phyloP scores from a whole-genome alignment of 1,284 basidiomycete species.

The Fomitopsis pinicola region DNA sequence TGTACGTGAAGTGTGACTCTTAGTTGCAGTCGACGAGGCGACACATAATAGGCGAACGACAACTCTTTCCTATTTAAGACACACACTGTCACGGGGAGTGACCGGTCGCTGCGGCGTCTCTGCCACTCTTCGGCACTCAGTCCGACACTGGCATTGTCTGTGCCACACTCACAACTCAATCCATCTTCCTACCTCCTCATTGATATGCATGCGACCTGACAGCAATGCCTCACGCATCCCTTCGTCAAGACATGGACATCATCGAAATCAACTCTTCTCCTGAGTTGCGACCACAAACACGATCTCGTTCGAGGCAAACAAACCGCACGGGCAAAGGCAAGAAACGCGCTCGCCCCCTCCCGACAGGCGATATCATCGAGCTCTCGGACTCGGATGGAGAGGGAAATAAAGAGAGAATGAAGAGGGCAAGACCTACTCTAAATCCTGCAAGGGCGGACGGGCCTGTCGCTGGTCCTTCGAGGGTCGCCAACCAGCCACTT shows the following conservation, averaged over 20 bases:
- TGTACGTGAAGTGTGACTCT: no score
- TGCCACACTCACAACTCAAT: neutral
- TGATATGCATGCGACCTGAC: neutral
- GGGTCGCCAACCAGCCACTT: neutral
- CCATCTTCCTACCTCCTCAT: neutral
- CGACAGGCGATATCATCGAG: constrained; percentile 15
- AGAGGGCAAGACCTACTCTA: neutral
- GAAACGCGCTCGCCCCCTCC: neutral
- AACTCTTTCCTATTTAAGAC: neutral
- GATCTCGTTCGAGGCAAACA: neutral
- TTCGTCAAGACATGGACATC: neutral
- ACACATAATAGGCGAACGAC: neutral
- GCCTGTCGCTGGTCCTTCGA: neutral
- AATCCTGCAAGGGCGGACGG: neutral
- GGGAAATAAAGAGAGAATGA: neutral
- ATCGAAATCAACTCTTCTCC: constrained; percentile 7
- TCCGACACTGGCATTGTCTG: neutral
- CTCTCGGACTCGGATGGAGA: constrained; percentile 17
- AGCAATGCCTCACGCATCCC: neutral
- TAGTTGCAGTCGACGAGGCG: neutral
- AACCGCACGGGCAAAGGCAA: neutral
- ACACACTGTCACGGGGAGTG: neutral
- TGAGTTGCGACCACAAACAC: neutral
- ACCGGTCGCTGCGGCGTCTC: neutral
- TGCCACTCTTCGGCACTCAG: neutral